phyloP scores from a whole-genome alignment of 305 asterid species.

The Solanum hybrid region DNA sequence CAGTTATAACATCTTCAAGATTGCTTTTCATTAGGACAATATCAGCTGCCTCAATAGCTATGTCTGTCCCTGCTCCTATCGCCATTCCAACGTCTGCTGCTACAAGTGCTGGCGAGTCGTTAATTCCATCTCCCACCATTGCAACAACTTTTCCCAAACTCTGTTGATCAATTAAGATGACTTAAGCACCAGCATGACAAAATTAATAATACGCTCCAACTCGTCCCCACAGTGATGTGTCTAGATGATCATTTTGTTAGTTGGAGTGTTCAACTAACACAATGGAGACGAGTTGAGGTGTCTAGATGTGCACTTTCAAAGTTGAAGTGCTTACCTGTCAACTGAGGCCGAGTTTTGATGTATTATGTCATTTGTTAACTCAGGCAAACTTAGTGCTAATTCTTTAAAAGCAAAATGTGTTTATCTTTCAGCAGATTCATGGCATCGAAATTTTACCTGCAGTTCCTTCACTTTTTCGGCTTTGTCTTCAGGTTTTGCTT shows the following conservation, averaged over 20 bases:
- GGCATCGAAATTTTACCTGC: conserved; percentile 30
- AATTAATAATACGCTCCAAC: neutral
- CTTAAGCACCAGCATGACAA: neutral
- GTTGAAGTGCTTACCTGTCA: neutral
- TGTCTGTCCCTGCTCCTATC: conserved; percentile 84
- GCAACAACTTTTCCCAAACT: conserved; percentile 53
- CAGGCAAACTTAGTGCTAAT: neutral
- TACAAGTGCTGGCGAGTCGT: conserved; percentile 88
- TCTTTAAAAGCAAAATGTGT: neutral
- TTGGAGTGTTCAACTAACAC: neutral
- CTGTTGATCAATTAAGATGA: conserved; percentile 16
- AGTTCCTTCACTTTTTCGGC: conserved; percentile 62
- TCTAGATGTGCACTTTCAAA: neutral
- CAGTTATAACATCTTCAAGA: conserved; percentile 79
- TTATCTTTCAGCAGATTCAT: neutral
- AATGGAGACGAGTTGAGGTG: neutral
- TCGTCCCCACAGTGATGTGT: neutral
- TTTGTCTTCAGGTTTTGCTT: conserved; percentile 64
- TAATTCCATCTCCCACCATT: conserved; percentile 92
- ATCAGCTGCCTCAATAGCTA: conserved; percentile 85
- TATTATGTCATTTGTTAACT: neutral
- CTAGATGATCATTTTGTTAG: neutral
- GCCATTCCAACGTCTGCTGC: conserved; percentile 91
- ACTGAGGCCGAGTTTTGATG: neutral
- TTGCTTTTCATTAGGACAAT: conserved; percentile 80